Percentiles rank a stretch among this genome's conserved stretches.
Evolutionary conservation across 768 basidiomycete genomes (phyloP).

Genomic region (Leccinum obscurum): DNA sequence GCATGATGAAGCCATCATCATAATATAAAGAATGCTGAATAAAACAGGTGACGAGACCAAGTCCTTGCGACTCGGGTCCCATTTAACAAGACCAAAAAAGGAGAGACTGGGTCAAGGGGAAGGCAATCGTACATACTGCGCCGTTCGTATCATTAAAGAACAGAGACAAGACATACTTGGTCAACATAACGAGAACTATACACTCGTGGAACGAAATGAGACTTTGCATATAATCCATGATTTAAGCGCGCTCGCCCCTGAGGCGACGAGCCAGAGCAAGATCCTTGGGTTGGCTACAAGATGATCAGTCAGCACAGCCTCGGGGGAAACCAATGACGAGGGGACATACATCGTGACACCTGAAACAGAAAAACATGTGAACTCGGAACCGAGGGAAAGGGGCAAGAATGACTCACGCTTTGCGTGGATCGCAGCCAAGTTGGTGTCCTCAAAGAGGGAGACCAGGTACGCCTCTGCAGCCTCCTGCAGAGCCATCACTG

Average conservation of each 20-base stretch:
- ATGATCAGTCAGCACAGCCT: conserved; percentile 17
- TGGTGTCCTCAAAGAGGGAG: conserved; percentile 85
- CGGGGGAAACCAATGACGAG: background rate
- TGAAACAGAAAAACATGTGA: conserved; percentile 22
- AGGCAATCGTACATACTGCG: conserved; percentile 33
- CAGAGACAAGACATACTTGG: conserved; percentile 15
- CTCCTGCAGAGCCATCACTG: conserved; percentile 92
- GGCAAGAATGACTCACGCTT: conserved; percentile 51
- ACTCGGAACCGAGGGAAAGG: background rate
- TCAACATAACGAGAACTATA: conserved; percentile 12
- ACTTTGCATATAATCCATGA: background rate
- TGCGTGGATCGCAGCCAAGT: conserved; percentile 89
- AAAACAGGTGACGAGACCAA: conserved; percentile 5
- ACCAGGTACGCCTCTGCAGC: conserved; percentile 90
- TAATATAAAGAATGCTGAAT: background rate
- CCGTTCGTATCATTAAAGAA: conserved; percentile 28
- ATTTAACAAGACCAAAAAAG: conserved; percentile 13
- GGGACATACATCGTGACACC: conserved; percentile 57
- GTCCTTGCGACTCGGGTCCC: background rate
- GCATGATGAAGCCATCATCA: conserved; percentile 1
- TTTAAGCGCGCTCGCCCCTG: conserved; percentile 80
- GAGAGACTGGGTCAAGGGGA: conserved; percentile 1
- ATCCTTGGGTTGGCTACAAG: conserved; percentile 78
- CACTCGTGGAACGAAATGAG: background rate
- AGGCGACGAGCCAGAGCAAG: conserved; percentile 85